These are phyloP conservation scores for Brasenia schreberi DNA, from an alignment of 164 flowering plant species.

Conservation along the genomic window DNA sequence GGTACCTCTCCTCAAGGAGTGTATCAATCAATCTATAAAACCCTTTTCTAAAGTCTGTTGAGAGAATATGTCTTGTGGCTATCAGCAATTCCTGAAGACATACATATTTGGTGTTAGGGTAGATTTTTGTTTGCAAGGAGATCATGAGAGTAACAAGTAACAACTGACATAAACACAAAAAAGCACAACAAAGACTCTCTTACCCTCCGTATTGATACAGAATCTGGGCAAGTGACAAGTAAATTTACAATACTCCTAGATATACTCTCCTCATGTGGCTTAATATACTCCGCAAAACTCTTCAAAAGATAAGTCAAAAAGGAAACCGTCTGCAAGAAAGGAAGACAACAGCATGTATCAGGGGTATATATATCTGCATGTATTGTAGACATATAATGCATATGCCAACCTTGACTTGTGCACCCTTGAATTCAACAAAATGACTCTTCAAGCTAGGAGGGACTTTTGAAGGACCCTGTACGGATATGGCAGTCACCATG, in stretches of 20 bases:
- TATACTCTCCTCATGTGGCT: slow-evolving; percentile 97
- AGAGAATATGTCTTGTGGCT: slow-evolving; percentile 90
- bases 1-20: slow-evolving; percentile 82
- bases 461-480: slow-evolving; percentile 88
- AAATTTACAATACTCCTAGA: slow-evolving; percentile 96
- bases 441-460: slow-evolving; percentile 66
- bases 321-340: slow-evolving; percentile 77
- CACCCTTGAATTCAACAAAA: slow-evolving; percentile 83
- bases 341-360: slow-evolving; percentile 1
- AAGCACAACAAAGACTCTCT: not conserved
- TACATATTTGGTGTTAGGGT: not conserved
- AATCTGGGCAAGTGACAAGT: slow-evolving; percentile 95
- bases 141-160: not conserved
- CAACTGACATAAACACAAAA: not conserved
- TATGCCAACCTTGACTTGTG: slow-evolving; percentile 79
- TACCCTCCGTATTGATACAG: slow-evolving; percentile 89
- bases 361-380: not conserved
- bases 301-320: slow-evolving; percentile 90
- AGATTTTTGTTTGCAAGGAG: not conserved
- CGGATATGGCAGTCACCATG: slow-evolving; percentile 93
- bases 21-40: slow-evolving; percentile 94
- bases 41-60: slow-evolving; percentile 93
- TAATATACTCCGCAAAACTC: slow-evolving; percentile 85
- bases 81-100: slow-evolving; percentile 70
- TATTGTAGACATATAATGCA: too few species aligned